Conservation (phyloP, 2,329 filamentous ascomycete species). For the Botryosphaeria agaves region DNA sequence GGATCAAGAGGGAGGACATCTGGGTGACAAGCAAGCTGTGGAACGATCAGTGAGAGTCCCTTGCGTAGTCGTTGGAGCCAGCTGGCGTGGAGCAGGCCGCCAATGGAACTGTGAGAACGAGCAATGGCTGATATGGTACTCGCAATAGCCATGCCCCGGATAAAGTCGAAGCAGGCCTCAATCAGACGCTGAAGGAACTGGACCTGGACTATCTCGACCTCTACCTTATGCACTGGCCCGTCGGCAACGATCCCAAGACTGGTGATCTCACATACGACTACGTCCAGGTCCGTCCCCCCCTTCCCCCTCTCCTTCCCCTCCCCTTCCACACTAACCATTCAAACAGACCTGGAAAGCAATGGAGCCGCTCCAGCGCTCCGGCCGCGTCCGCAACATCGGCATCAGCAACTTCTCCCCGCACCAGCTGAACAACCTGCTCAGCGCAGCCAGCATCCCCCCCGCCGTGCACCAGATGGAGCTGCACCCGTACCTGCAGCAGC, state of each 20-base stretch:
- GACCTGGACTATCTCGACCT: constrained; percentile 24
- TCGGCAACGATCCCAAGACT: constrained; percentile 6
- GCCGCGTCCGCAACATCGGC: constrained; percentile 52
- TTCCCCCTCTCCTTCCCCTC: background rate
- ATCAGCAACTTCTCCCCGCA: constrained; percentile 56
- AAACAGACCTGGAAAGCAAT: constrained; percentile 48
- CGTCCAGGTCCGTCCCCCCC: background rate
- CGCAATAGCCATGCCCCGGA: constrained; percentile 10
- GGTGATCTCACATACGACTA: constrained; percentile 2
- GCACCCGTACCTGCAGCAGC: constrained; percentile 50
- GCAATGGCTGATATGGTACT: background rate
- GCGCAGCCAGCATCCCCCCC: constrained; percentile 43
- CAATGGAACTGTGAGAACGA: background rate
- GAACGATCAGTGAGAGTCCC: constrained; percentile 14
- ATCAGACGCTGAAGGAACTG: constrained; percentile 21
- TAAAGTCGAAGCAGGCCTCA: constrained; percentile 13
- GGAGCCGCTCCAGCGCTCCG: constrained; percentile 39
- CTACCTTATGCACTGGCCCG: constrained; percentile 29
- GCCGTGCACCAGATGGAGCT: constrained; percentile 69
- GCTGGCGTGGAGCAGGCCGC: background rate
- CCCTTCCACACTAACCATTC: background rate
- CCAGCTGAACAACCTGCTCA: constrained; percentile 30
- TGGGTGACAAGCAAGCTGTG: constrained; percentile 22
- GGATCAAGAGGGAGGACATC: constrained; percentile 16
- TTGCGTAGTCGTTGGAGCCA: background rate